Evolutionary conservation across 768 basidiomycete species (phyloP).

Genomic region (Inosperma sp.): DNA sequence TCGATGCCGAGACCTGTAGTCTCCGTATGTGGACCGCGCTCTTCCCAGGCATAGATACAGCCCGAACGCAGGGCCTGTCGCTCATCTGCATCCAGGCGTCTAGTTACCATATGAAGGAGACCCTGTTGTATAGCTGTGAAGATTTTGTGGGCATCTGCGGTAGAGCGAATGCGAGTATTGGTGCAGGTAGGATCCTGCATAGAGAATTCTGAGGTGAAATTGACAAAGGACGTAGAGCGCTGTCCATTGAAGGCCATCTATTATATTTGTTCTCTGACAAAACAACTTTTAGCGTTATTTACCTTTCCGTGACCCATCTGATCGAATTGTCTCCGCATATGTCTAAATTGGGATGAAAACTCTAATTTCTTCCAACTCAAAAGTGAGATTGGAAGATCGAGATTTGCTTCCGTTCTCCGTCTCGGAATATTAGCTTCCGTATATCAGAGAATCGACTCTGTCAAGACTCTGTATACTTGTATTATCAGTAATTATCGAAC

Average conservation of each 20-base stretch:
- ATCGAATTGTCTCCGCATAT: too few relatives aligned
- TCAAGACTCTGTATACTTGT: too few relatives aligned
- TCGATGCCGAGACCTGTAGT: conserved; percentile 79
- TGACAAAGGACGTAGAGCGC: conserved; percentile 15
- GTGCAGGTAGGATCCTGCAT: conserved; percentile 74
- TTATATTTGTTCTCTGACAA: too few relatives aligned
- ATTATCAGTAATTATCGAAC: too few relatives aligned
- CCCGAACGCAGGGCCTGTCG: conserved; percentile 52
- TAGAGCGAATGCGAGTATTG: conserved; percentile 70
- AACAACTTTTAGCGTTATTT: too few relatives aligned
- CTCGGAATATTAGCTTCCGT: too few relatives aligned
- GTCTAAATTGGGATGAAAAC: conserved; percentile 43
- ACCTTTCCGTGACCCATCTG: too few relatives aligned
- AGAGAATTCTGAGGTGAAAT: conserved; percentile 16
- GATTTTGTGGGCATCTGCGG: conserved; percentile 75
- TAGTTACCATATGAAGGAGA: conserved; percentile 64
- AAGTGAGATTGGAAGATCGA: conserved; percentile 19
- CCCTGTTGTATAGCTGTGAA: conserved; percentile 67
- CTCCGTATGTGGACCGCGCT: conserved; percentile 67
- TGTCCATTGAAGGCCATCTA: conserved; percentile 12
- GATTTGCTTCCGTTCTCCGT: conserved; percentile 14
- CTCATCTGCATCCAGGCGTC: conserved; percentile 75
- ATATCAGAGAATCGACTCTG: conserved; percentile 1
- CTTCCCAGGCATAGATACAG: conserved; percentile 68
- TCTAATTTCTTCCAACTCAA: conserved; percentile 55